phyloP scores from a whole-genome alignment of 805 yeast species.

The Metschnikowia amazonensis region DNA sequence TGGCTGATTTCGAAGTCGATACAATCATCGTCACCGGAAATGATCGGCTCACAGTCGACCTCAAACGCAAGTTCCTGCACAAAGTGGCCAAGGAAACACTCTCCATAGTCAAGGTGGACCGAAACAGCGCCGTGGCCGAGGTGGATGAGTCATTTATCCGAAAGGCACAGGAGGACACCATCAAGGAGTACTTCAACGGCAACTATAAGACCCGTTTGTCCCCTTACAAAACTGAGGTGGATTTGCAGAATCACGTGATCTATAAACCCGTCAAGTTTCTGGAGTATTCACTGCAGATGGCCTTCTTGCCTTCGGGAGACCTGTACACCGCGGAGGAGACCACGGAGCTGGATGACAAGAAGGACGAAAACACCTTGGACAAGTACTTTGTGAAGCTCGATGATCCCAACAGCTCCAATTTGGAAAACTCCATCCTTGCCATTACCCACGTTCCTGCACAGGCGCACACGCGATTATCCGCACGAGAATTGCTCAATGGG shows the following conservation, averaged over 20 bases:
- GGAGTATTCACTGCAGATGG: slow-evolving; percentile 33
- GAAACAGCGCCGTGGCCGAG: slow-evolving; percentile 74
- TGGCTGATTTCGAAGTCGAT: slow-evolving; percentile 57
- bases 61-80: slow-evolving; percentile 48
- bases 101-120: slow-evolving; percentile 57
- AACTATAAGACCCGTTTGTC: slow-evolving; percentile 59
- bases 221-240: slow-evolving; percentile 81
- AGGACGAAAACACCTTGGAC: slow-evolving; percentile 29
- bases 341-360: slow-evolving; percentile 11
- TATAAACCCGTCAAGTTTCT: slow-evolving; percentile 52
- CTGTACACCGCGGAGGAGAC: slow-evolving; percentile 33
- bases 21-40: slow-evolving; percentile 69
- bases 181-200: slow-evolving; percentile 90
- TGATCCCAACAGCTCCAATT: slow-evolving; percentile 47
- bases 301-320: slow-evolving; percentile 43
- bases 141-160: slow-evolving; percentile 66
- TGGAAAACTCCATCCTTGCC: slow-evolving; percentile 78
- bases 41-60: slow-evolving; percentile 63
- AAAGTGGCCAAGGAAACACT: slow-evolving; percentile 30
- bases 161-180: slow-evolving; percentile 67
- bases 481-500: slow-evolving; percentile 47
- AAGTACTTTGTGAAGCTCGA: slow-evolving; percentile 32
- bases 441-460: slow-evolving; percentile 38
- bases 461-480: slow-evolving; percentile 37
- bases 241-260: slow-evolving; percentile 55